Conservation (phyloP, 2,329 filamentous ascomycete species). For the Colletotrichum sp. region DNA sequence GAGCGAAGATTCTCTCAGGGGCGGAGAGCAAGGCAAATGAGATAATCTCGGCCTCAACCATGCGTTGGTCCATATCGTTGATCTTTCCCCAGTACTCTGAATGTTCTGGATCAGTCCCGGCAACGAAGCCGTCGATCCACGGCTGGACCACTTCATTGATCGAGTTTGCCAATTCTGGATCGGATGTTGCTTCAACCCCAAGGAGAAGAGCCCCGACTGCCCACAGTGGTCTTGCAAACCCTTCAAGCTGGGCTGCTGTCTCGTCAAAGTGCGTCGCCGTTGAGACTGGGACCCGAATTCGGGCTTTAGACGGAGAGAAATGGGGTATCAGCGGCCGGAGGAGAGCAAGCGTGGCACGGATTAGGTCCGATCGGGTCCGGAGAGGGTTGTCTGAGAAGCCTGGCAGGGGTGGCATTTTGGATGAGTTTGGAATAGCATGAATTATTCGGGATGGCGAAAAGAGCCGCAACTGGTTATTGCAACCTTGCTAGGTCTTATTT, state of each 20-base stretch:
- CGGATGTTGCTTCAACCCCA: constrained; percentile 28
- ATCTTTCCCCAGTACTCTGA: constrained; percentile 54
- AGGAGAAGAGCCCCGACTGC: constrained; percentile 45
- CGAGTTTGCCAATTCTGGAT: background rate
- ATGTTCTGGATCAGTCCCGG: constrained; percentile 36
- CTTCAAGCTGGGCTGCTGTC: constrained; percentile 48
- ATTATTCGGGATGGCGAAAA: background rate
- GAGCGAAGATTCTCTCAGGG: constrained; percentile 38
- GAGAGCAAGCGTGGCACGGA: constrained; percentile 37
- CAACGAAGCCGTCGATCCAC: constrained; percentile 36
- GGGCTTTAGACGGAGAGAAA: constrained; percentile 37
- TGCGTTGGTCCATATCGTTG: constrained; percentile 51
- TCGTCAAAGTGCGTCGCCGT: constrained; percentile 50
- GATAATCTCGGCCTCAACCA: constrained; percentile 60
- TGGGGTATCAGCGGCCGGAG: constrained; percentile 35
- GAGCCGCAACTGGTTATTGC: background rate
- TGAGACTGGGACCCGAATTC: constrained; percentile 39
- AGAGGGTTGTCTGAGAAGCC: constrained; percentile 49
- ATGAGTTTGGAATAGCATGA: background rate
- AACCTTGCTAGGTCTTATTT: background rate
- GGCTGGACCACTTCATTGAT: constrained; percentile 21
- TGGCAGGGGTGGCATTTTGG: constrained; percentile 38
- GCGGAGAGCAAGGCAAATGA: constrained; percentile 51
- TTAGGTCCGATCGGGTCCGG: constrained; percentile 36
- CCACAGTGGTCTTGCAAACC: constrained; percentile 46